These are phyloP conservation scores for Reutealis trisperma DNA, from an alignment of 345 rosid species.

Conservation along the genomic window DNA sequence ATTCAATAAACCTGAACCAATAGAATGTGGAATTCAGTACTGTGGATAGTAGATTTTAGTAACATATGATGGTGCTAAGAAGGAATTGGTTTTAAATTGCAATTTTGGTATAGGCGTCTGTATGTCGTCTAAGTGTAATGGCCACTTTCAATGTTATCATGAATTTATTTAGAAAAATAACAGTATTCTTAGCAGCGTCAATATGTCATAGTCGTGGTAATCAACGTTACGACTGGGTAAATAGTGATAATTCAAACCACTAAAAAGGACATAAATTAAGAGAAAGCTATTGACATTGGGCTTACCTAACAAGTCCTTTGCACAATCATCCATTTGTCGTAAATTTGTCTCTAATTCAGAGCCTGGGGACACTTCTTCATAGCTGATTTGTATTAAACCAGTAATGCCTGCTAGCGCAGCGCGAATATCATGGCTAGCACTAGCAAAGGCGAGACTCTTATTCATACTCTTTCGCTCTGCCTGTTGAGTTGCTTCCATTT, in stretches of 20 bases:
- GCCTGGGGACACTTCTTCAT: slow-evolving; percentile 39
- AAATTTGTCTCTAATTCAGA: slow-evolving; percentile 47
- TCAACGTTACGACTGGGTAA: too few species aligned
- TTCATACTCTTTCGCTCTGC: slow-evolving; percentile 78
- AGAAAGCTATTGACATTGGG: neutral
- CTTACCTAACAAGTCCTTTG: slow-evolving; percentile 63
- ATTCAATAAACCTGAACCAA: slow-evolving; percentile 53
- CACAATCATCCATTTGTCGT: slow-evolving; percentile 46
- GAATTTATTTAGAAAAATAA: too few species aligned
- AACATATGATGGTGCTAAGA: too few species aligned
- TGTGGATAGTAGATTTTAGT: too few species aligned
- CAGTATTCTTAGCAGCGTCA: too few species aligned
- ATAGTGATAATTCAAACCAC: neutral
- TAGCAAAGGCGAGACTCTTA: slow-evolving; percentile 69
- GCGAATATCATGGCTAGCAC: slow-evolving; percentile 80
- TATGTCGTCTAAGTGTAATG: too few species aligned
- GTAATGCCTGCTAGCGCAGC: slow-evolving; percentile 61
- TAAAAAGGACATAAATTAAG: neutral
- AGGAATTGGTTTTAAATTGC: too few species aligned
- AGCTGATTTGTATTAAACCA: slow-evolving; percentile 53
- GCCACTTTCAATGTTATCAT: too few species aligned
- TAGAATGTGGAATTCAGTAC: too few species aligned
- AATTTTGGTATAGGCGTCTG: too few species aligned
- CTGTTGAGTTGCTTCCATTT: slow-evolving; percentile 76
- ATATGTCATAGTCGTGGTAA: too few species aligned